phyloP scores from a whole-genome alignment of 441 rosid genomes.

The Erysimum cheiri region DNA sequence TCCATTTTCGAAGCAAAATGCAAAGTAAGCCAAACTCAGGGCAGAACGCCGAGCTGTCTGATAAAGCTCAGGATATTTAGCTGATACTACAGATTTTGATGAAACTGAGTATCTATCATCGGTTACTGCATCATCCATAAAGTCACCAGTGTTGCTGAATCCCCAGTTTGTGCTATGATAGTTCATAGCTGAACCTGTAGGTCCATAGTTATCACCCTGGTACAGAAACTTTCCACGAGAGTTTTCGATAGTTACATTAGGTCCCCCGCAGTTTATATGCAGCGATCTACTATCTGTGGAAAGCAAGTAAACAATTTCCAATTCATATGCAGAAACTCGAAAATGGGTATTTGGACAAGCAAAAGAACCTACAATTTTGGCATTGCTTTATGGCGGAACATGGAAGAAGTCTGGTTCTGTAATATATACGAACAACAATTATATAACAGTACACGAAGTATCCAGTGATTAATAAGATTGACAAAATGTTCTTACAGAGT shows the following conservation, averaged over 20 bases:
- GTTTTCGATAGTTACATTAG: constrained; percentile 26
- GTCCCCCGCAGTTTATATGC: constrained; percentile 52
- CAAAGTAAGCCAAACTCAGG: constrained; percentile 55
- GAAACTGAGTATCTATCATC: constrained; percentile 29
- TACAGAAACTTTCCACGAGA: constrained; percentile 39
- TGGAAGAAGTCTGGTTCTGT: constrained; percentile 39
- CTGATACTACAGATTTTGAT: constrained; percentile 26
- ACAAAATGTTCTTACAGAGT: constrained; percentile 41
- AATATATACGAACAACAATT: constrained; percentile 11
- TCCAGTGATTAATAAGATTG: neutral
- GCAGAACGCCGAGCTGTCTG: constrained; percentile 53
- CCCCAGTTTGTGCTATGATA: constrained; percentile 47
- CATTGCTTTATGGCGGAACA: constrained; percentile 33
- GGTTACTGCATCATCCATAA: constrained; percentile 41
- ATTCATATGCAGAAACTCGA: neutral
- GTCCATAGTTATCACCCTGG: constrained; percentile 44
- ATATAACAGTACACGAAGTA: neutral
- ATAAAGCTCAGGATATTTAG: constrained; percentile 31
- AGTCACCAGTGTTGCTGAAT: constrained; percentile 60
- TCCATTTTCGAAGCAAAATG: constrained; percentile 51
- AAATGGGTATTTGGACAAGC: neutral
- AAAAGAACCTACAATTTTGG: constrained; percentile 32
- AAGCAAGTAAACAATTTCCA: neutral
- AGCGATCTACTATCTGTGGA: constrained; percentile 35
- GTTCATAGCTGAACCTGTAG: constrained; percentile 32